phyloP scores from a whole-genome alignment of 1,284 basidiomycete species.

The Volvariella volvacea region DNA sequence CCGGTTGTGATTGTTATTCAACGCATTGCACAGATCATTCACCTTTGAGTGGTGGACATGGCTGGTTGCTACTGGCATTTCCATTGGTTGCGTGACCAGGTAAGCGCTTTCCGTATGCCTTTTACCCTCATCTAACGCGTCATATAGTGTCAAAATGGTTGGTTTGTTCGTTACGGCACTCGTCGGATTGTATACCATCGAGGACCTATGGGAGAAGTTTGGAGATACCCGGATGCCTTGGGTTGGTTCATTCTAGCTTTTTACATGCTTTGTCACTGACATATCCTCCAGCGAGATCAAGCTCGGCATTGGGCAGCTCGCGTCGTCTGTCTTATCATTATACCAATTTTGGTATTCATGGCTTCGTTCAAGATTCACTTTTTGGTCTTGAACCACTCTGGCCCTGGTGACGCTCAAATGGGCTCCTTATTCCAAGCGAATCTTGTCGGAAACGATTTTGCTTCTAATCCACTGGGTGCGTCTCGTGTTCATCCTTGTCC shows the following conservation, averaged over 20 bases:
- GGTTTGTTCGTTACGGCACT: conserved; percentile 93
- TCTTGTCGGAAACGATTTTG: conserved; percentile 90
- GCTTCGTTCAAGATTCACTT: conserved; percentile 95
- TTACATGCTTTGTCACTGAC: conserved; percentile 7
- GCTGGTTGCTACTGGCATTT: conserved; percentile 85
- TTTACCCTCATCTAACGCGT: not conserved
- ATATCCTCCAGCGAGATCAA: conserved; percentile 61
- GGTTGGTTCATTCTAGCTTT: conserved; percentile 39
- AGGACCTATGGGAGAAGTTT: conserved; percentile 98
- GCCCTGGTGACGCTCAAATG: conserved; percentile 98
- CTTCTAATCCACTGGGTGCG: conserved; percentile 76
- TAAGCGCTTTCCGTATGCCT: conserved; percentile 18
- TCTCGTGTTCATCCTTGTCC: too few species aligned
- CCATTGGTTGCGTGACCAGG: conserved; percentile 95
- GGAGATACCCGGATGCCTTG: conserved; percentile 91
- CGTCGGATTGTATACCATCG: conserved; percentile 93
- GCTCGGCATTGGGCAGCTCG: conserved; percentile 89
- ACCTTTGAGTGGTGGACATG: conserved; percentile 96
- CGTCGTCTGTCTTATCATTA: conserved; percentile 78
- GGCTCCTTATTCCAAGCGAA: conserved; percentile 98
- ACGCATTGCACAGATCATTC: conserved; percentile 58
- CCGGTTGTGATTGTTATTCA: not conserved
- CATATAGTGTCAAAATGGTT: conserved; percentile 86
- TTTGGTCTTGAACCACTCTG: conserved; percentile 87
- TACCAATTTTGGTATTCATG: conserved; percentile 92